phyloP scores from a whole-genome alignment of 345 rosid genomes.

The Dovyalis caffra region DNA sequence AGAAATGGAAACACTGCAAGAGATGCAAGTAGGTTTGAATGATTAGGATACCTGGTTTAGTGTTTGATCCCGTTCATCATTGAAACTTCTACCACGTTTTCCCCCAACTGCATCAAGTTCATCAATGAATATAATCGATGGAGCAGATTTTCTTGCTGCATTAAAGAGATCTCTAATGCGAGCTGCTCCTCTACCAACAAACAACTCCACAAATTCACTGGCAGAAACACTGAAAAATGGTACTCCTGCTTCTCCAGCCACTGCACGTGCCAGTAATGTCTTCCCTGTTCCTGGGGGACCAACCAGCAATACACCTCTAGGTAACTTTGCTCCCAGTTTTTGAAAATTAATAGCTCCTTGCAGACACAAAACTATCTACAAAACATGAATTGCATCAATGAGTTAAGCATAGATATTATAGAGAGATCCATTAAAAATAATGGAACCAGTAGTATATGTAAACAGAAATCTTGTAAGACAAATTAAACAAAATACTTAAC shows the following conservation, averaged over 20 bases:
- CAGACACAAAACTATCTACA: conserved; percentile 92
- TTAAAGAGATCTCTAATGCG: conserved; percentile 87
- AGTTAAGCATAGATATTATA: background rate
- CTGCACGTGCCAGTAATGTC: conserved; percentile 92
- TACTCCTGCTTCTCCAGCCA: conserved; percentile 95
- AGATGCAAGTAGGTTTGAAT: conserved; percentile 1
- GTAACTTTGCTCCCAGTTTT: conserved; percentile 84
- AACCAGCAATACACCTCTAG: conserved; percentile 84
- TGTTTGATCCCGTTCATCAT: conserved; percentile 96
- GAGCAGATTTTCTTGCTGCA: conserved; percentile 76
- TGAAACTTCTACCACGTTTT: conserved; percentile 93
- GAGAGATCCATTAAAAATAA: background rate
- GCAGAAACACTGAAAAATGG: conserved; percentile 95
- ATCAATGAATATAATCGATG: conserved; percentile 88
- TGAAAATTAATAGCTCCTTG: conserved; percentile 84
- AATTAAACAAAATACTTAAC: background rate
- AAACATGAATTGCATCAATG: conserved; percentile 18
- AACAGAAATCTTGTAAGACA: background rate
- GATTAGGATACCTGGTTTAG: conserved; percentile 66
- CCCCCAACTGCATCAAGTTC: conserved; percentile 99
- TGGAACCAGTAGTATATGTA: background rate
- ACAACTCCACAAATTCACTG: conserved; percentile 94
- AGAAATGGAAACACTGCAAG: background rate
- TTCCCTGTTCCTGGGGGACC: conserved; percentile 99
- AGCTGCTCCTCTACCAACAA: conserved; percentile 99